Conservation (phyloP, 2,329 filamentous ascomycete genomes). For the Colletotrichum gloeosporioides region DNA sequence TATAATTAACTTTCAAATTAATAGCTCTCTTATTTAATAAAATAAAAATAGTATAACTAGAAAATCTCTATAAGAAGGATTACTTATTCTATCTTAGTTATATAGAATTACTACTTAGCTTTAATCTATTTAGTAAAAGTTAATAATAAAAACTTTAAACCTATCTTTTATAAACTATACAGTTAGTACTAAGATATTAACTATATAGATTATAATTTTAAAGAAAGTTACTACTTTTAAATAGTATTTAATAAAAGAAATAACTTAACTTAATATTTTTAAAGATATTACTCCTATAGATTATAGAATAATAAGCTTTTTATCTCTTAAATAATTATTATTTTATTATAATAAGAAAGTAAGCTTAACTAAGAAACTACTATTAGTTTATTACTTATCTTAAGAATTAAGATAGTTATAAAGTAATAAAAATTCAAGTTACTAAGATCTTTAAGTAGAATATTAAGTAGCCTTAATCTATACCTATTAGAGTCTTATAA, state of each 20-base stretch:
- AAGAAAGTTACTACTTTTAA: too few relatives aligned
- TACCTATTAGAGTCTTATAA: not conserved
- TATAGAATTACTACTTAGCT: not conserved
- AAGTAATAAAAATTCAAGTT: not conserved
- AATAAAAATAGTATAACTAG: not conserved
- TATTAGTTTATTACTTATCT: not conserved
- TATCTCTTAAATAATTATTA: not conserved
- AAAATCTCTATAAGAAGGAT: not conserved
- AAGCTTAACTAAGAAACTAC: not conserved
- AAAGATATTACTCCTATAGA: not conserved
- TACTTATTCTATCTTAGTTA: not conserved
- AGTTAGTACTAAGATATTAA: not conserved
- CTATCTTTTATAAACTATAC: not conserved
- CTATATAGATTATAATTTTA: too few relatives aligned
- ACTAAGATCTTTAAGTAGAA: too few relatives aligned
- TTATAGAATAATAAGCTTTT: not conserved
- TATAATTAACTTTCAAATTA: not conserved
- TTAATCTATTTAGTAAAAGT: not conserved
- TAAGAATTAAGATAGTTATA: not conserved
- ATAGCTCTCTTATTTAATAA: not conserved
- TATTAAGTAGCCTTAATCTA: not conserved
- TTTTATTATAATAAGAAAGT: not conserved
- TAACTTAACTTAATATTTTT: not conserved
- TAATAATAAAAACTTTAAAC: not conserved
- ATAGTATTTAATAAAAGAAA: not conserved